These are phyloP conservation scores for Tolypocladium capitatum DNA, from an alignment of 2,329 filamentous ascomycete genomes.

Conservation along the genomic window DNA sequence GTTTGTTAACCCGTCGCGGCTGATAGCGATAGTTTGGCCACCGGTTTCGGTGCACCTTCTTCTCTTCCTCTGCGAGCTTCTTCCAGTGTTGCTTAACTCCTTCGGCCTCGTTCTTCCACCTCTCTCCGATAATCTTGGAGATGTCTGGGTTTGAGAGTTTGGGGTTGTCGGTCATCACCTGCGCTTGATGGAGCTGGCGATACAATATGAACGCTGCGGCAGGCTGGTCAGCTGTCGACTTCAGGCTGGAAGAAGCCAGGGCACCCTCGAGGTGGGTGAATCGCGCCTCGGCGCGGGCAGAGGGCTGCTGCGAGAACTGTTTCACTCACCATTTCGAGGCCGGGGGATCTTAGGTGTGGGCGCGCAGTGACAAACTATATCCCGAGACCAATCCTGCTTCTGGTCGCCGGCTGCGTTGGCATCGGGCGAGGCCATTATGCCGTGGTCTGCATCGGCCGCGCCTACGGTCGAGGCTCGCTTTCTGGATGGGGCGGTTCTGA, in stretches of 20 bases:
- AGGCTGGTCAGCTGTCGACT: constrained; percentile 10
- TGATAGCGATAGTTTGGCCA: constrained; percentile 94
- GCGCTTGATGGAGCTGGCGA: constrained; percentile 79
- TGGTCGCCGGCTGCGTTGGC: constrained; percentile 14
- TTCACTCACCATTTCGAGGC: constrained; percentile 42
- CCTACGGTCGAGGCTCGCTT: constrained; percentile 35
- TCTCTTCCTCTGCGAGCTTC: constrained; percentile 81
- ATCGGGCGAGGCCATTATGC: constrained; percentile 16
- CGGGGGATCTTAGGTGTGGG: constrained; percentile 44
- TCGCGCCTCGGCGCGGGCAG: not conserved
- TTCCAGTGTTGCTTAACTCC: constrained; percentile 80
- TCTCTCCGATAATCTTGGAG: constrained; percentile 89
- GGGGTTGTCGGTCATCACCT: constrained; percentile 71
- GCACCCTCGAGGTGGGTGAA: not conserved
- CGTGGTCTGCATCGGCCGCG: constrained; percentile 28
- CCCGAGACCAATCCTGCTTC: constrained; percentile 19
- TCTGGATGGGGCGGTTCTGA: constrained; percentile 9
- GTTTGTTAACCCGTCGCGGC: constrained; percentile 49
- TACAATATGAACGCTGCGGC: constrained; percentile 86
- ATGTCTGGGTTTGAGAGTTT: constrained; percentile 89
- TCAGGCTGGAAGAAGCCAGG: not conserved
- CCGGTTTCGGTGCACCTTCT: constrained; percentile 72
- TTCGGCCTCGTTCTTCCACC: constrained; percentile 70
- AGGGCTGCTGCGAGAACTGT: not conserved
- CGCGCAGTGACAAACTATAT: constrained; percentile 42